These are phyloP conservation scores for Selaginella moellendorffii DNA, from an alignment of 75 land plant species.

Conservation along the genomic window DNA sequence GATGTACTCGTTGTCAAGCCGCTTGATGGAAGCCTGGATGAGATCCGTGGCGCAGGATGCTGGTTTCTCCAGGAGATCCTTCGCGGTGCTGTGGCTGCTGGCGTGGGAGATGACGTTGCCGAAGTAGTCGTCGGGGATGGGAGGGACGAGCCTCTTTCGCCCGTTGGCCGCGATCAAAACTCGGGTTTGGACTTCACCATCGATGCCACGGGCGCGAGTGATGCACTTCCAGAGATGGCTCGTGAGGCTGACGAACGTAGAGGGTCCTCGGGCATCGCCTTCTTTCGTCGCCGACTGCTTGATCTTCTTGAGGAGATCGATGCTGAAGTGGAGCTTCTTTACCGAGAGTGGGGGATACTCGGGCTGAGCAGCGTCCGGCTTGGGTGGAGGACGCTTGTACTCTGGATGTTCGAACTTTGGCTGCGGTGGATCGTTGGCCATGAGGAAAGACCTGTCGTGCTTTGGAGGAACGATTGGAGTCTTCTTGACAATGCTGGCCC, in stretches of 20 bases:
- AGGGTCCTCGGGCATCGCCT: slow-evolving; percentile 3
- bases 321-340: slow-evolving; percentile 21
- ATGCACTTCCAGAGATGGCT: slow-evolving; percentile 50
- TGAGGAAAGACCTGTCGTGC: slow-evolving; percentile 27
- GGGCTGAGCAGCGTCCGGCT: not conserved
- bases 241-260: slow-evolving; percentile 37
- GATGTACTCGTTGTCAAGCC: slow-evolving; percentile 31
- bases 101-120: slow-evolving; percentile 50
- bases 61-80: slow-evolving; percentile 20
- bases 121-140: slow-evolving; percentile 33
- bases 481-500: slow-evolving; percentile 33
- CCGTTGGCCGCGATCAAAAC: slow-evolving; percentile 37
- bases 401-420: slow-evolving; percentile 39
- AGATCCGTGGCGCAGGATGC: slow-evolving; percentile 21
- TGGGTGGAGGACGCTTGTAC: slow-evolving; percentile 18
- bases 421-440: slow-evolving; percentile 30
- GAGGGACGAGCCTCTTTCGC: slow-evolving; percentile 27
- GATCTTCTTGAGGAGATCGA: slow-evolving; percentile 16
- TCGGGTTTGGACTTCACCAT: slow-evolving; percentile 22
- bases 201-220: slow-evolving; percentile 36
- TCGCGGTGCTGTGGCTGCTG: slow-evolving; percentile 21
- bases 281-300: slow-evolving; percentile 16
- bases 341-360: slow-evolving; percentile 16
- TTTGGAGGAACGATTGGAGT: slow-evolving; percentile 19
- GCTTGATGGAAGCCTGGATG: slow-evolving; percentile 23